Conservation (phyloP, 192 early-diverging fungal species). For the Phycomyces nitens region DNA sequence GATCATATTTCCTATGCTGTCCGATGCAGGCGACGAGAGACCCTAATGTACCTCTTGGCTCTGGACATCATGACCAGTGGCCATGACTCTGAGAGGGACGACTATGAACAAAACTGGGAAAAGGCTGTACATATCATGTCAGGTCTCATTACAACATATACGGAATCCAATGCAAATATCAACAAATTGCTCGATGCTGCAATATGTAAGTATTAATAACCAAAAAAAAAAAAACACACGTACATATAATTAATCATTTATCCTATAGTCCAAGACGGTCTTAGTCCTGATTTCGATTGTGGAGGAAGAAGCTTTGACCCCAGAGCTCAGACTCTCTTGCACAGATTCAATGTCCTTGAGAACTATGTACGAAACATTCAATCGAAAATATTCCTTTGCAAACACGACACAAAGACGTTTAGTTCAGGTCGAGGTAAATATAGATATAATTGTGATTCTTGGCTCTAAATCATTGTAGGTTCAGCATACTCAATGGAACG, state of each 20-base stretch:
- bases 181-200: slow-evolving; percentile 32
- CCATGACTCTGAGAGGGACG: slow-evolving; percentile 16
- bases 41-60: slow-evolving; percentile 46
- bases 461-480: not conserved
- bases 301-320: slow-evolving; percentile 20
- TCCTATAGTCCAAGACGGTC: slow-evolving; percentile 11
- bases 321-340: slow-evolving; percentile 37
- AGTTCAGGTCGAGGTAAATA: slow-evolving; percentile 11
- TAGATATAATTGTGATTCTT: not conserved
- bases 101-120: slow-evolving; percentile 18
- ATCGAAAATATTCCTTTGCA: slow-evolving; percentile 48
- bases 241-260: slow-evolving; percentile 5
- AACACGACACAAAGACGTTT: slow-evolving; percentile 43
- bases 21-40: slow-evolving; percentile 47
- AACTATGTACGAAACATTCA: slow-evolving; percentile 49
- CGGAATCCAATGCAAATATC: slow-evolving; percentile 35
- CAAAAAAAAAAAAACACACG: not conserved
- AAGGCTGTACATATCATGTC: slow-evolving; percentile 13
- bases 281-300: not conserved
- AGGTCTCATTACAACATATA: slow-evolving; percentile 5
- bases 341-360: slow-evolving; percentile 40
- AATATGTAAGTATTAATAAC: slow-evolving; percentile 40
- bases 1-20: slow-evolving; percentile 40
- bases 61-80: slow-evolving; percentile 32
- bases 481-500: slow-evolving; percentile 8